Conservation (phyloP, 2,329 filamentous ascomycete species). For the Ophiosphaerella herpotricha region DNA sequence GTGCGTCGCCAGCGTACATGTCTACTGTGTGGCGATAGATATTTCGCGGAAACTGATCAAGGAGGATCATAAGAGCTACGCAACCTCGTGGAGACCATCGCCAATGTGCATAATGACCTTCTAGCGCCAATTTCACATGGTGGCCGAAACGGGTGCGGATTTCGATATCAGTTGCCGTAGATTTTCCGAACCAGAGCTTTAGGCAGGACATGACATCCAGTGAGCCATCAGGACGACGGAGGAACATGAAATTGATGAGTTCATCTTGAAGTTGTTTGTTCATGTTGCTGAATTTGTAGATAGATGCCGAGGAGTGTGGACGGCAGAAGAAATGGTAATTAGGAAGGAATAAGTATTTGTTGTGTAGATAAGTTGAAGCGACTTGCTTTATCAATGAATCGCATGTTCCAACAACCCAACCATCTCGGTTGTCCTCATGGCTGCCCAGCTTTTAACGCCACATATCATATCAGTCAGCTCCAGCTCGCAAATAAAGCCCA, state of each 20-base stretch:
- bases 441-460: too few relatives aligned
- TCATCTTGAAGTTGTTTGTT: slow-evolving; percentile 11
- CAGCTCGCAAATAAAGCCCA: neutral
- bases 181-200: slow-evolving; percentile 14
- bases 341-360: neutral
- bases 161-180: slow-evolving; percentile 6
- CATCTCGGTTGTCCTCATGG: too few relatives aligned
- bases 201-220: slow-evolving; percentile 12
- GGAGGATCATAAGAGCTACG: slow-evolving; percentile 43
- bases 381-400: too few relatives aligned
- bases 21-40: slow-evolving; percentile 39
- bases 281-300: slow-evolving; percentile 2
- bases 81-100: slow-evolving; percentile 10
- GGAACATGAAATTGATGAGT: slow-evolving; percentile 17
- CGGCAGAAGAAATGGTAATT: neutral
- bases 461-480: neutral
- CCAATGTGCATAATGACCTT: slow-evolving; percentile 9
- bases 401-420: too few relatives aligned
- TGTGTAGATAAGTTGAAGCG: too few relatives aligned
- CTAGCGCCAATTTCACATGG: slow-evolving; percentile 10
- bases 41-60: slow-evolving; percentile 48
- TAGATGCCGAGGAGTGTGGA: too few relatives aligned
- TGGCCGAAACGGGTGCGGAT: slow-evolving; percentile 10
- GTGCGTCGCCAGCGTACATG: slow-evolving; percentile 37
- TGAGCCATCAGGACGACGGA: slow-evolving; percentile 6